phyloP scores from a whole-genome alignment of 1,284 basidiomycete genomes.

The Leccinum griseonigrum region DNA sequence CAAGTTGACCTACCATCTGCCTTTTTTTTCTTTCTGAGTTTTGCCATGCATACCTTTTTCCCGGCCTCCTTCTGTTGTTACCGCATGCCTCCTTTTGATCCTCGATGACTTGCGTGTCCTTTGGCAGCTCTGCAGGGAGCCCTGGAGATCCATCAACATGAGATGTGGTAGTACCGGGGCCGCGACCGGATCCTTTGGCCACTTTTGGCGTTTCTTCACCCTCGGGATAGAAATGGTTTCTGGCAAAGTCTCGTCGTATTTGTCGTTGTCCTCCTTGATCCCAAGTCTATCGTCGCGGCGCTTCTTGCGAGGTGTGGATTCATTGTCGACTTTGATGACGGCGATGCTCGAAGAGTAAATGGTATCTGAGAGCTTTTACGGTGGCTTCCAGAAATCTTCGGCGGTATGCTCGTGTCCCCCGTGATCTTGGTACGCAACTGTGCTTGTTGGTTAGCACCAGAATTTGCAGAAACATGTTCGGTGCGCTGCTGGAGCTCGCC shows the following conservation, averaged over 20 bases:
- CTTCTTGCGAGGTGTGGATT: slow-evolving; percentile 25
- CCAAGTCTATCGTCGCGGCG: slow-evolving; percentile 6
- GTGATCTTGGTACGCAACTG: neutral
- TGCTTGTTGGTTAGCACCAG: neutral
- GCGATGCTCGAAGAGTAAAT: slow-evolving; percentile 4
- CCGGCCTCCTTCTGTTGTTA: slow-evolving; percentile 1
- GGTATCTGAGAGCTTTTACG: slow-evolving; percentile 25
- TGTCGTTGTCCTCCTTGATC: slow-evolving; percentile 1
- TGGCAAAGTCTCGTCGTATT: neutral
- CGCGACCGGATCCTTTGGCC: slow-evolving; percentile 13
- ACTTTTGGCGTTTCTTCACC: slow-evolving; percentile 16
- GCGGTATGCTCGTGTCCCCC: slow-evolving; percentile 2
- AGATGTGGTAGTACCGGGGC: neutral
- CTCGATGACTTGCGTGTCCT: slow-evolving; percentile 21
- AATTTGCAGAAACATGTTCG: neutral
- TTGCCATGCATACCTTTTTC: slow-evolving; percentile 2
- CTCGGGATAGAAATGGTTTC: slow-evolving; percentile 3
- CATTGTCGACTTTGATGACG: slow-evolving; percentile 18
- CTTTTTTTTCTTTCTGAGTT: slow-evolving; percentile 7
- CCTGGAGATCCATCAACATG: slow-evolving; percentile 16
- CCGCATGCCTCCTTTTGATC: slow-evolving; percentile 15
- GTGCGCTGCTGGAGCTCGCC: neutral
- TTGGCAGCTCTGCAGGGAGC: slow-evolving; percentile 1
- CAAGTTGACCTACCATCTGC: neutral
- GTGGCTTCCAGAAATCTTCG: slow-evolving; percentile 24